These are phyloP conservation scores for Mitragyna speciosa DNA, from an alignment of 257 asterid species.

Conservation along the genomic window DNA sequence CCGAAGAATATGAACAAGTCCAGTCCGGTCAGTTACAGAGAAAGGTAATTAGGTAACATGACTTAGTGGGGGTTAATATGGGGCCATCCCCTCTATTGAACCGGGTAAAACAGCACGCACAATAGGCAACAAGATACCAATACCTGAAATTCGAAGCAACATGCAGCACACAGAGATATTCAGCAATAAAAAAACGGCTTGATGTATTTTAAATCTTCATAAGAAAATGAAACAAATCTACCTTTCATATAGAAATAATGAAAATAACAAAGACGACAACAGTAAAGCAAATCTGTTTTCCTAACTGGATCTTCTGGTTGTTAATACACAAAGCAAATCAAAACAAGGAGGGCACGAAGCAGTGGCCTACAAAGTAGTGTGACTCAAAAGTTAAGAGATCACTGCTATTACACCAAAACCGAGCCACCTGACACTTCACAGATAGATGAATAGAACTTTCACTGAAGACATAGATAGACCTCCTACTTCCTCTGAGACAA, in stretches of 20 bases:
- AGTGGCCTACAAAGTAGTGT: conserved; percentile 45
- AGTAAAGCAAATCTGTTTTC: conserved; percentile 30
- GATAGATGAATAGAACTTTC: conserved; percentile 41
- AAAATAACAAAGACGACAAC: conserved; percentile 27
- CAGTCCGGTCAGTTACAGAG: too few species aligned
- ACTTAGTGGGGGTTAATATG: background rate
- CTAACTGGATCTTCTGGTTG: conserved; percentile 38
- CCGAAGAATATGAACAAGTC: background rate
- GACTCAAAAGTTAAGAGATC: conserved; percentile 34
- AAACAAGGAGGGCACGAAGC: conserved; percentile 50
- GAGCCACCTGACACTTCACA: conserved; percentile 47
- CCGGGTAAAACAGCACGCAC: too few species aligned
- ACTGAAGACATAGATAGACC: conserved; percentile 37
- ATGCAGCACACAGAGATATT: background rate
- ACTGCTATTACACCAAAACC: conserved; percentile 29
- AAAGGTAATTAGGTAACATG: background rate
- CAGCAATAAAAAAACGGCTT: background rate
- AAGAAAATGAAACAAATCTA: conserved; percentile 6
- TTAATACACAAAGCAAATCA: conserved; percentile 51
- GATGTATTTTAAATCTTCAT: background rate
- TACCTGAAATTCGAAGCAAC: background rate
- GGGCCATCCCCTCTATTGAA: background rate
- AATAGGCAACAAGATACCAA: background rate
- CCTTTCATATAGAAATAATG: conserved; percentile 5
- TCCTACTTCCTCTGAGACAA: conserved; percentile 49